Base-by-base conservation (phyloP, 1,139 yeast species). In the Yamadazyma diddensiae region DNA sequence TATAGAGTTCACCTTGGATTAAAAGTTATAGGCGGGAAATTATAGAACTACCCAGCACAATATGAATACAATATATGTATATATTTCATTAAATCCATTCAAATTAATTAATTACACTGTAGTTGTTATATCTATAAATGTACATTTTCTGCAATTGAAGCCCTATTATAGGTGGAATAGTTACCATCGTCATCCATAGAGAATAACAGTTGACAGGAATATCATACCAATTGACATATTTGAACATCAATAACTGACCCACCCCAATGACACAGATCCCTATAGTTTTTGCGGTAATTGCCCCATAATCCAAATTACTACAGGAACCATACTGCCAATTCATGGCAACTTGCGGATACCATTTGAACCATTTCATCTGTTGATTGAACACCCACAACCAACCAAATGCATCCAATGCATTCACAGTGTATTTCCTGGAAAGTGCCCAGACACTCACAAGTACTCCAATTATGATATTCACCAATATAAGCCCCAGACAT, bases 1-100 rank as follows among this genome's bases (percentile, higher is more conserved):
- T 53, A 58, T 28, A 77, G 79, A 16, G 86, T 83, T 27, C 74
- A 76, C 45, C 46, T 82, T 41, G 90, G 85, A 15, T 71, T 90
- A 23, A 74, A 72, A 41, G 44, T 80, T 24, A 49, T 85, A 31
- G 87, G 92, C 2, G 82, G 78, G 17, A 78, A 77, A 56, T 57
- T 85, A 39, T 84, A 62, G 47, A 34, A 6, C n/a, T n/a, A n/a
- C n/a, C n/a, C 20, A 18, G 20, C 20, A 6, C 8, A 7, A 18
- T 18, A 18, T 7, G 9, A 18, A 9, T 18, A 18, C 15, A 22
- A 26, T 16, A 26, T 17, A 17, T 18, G 28, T 8, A 26, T 17
- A 8, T 24, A 24, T 24, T 18, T 6, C 6, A 9, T 6, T 9
- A 7, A 10, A 21, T 10, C 8, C 11, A 7, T 21, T 10, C 11